Evolutionary conservation across 140 eudicot genomes (phyloP), one percentile per base, ranked within the genome.

Genomic region (Cichorium intybus): DNA sequence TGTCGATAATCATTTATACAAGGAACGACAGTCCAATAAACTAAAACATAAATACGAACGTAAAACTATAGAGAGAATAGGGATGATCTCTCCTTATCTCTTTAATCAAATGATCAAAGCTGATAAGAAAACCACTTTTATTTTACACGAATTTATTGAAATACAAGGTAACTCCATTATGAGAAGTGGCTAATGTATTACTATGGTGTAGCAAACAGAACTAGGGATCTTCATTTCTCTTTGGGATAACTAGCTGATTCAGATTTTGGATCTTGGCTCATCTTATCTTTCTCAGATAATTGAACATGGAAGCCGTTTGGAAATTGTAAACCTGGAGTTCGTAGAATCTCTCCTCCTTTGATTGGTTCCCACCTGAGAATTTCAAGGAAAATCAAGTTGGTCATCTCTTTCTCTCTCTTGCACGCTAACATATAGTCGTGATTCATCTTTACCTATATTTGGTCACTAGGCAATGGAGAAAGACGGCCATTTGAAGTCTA

Each of bases 311-410:
- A 73, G 22, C 95, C 92, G 14, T 84, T 69, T 47, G 92, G 89
- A 70, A 86, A 89, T 26, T 84, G 92, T 64, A 86, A 53, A 14
- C 89, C 89, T 11, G 92, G 97, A 59, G 89, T 84, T 29, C 97
- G 80, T 56, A 81, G 53, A 69, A 73, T 83, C 21, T 86, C 82
- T 45, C 95, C 95, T 51, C 89, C 96, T 78, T 66, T 71, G 35
- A 80, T 73, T 45, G 62, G 62, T 67, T 79, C 35, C 89, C 89
- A 86, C 75, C 92, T 89, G 81, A 24, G 4, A 28, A 24, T 39
- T 17, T 47, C 31, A 48, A 70, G 17, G 47, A 10, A 53, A 52
- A 74, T 7, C 17, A 60, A 50, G 65, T 80, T 62, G 53, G 59
- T 65, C 7, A 3, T 62, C 20, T 66, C 9, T 53, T 28, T 62